These are phyloP conservation scores for Podospora fimiseda DNA, from an alignment of 495 filamentous ascomycete species.

Conservation along the genomic window DNA sequence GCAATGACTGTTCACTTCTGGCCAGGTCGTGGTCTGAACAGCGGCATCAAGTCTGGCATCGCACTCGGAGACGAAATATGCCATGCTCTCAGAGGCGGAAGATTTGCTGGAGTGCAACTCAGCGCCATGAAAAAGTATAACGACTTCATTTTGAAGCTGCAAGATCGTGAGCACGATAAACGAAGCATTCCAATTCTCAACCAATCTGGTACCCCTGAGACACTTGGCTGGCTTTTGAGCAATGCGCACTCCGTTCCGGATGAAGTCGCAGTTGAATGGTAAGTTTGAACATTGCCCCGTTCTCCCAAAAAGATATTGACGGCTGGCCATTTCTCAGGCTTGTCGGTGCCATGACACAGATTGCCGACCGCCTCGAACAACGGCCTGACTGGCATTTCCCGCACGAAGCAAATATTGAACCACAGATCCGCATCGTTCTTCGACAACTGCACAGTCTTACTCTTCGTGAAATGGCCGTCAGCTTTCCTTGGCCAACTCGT, in stretches of 20 bases:
- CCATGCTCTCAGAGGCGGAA: slow-evolving; percentile 25
- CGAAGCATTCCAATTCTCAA: slow-evolving; percentile 34
- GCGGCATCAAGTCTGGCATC: slow-evolving; percentile 31
- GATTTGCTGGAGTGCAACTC: slow-evolving; percentile 24
- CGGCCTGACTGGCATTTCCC: slow-evolving; percentile 27
- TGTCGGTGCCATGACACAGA: slow-evolving; percentile 31
- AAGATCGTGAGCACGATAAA: slow-evolving; percentile 33
- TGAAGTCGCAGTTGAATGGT: slow-evolving; percentile 28
- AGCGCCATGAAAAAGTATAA: slow-evolving; percentile 31
- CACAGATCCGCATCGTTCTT: slow-evolving; percentile 33
- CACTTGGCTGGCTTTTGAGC: slow-evolving; percentile 27
- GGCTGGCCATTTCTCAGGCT: slow-evolving; percentile 10
- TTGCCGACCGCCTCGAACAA: slow-evolving; percentile 25
- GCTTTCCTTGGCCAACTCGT: slow-evolving; percentile 31
- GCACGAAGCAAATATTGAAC: slow-evolving; percentile 27
- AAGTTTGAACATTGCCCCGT: neutral
- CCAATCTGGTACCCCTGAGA: slow-evolving; percentile 30
- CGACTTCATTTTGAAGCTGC: slow-evolving; percentile 32
- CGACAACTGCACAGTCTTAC: slow-evolving; percentile 26
- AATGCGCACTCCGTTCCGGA: slow-evolving; percentile 26
- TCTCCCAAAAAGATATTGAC: neutral
- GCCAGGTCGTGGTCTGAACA: slow-evolving; percentile 30
- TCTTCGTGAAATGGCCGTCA: slow-evolving; percentile 29
- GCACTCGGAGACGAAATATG: slow-evolving; percentile 30
- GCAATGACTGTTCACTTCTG: slow-evolving; percentile 34